Evolutionary conservation across 73 alveolate genomes (phyloP).

Genomic region (Blepharisma stoltei): DNA sequence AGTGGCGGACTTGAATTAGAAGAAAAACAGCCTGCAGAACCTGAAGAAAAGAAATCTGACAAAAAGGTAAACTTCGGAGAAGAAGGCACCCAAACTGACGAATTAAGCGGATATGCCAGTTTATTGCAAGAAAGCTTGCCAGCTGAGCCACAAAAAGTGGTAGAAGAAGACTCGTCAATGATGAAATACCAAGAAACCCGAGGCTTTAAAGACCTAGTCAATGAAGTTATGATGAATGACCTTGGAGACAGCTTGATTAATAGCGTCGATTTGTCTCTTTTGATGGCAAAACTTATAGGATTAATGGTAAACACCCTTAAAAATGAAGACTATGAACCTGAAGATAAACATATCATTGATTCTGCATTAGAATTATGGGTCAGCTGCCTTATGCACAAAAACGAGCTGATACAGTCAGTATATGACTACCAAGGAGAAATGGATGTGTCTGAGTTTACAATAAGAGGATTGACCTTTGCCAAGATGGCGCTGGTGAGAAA

Average conservation of each 20-base stretch:
- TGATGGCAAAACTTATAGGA: constrained; percentile 11
- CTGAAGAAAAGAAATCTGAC: constrained; percentile 10
- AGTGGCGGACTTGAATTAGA: neutral
- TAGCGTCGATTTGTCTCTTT: neutral
- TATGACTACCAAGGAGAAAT: neutral
- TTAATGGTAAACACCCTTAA: constrained; percentile 29
- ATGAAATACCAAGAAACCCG: too few relatives aligned
- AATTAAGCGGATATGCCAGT: neutral
- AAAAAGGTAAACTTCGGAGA: neutral
- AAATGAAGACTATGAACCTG: constrained; percentile 41
- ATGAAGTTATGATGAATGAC: constrained; percentile 14
- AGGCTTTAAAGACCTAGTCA: neutral
- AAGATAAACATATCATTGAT: constrained; percentile 54
- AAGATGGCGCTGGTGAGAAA: constrained; percentile 2
- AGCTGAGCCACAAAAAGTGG: neutral
- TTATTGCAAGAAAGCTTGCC: neutral
- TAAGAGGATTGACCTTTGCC: neutral
- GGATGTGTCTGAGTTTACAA: neutral
- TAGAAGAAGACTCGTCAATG: neutral
- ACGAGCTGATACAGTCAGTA: neutral
- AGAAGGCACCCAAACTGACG: neutral
- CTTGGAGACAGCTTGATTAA: neutral
- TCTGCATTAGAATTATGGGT: constrained; percentile 37
- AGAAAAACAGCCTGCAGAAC: neutral
- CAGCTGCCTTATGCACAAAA: constrained; percentile 31